Evolutionary conservation across 2,329 filamentous ascomycete genomes (phyloP), one percentile per base, ranked within the genome.

Genomic region (Keithomyces neogunnii): DNA sequence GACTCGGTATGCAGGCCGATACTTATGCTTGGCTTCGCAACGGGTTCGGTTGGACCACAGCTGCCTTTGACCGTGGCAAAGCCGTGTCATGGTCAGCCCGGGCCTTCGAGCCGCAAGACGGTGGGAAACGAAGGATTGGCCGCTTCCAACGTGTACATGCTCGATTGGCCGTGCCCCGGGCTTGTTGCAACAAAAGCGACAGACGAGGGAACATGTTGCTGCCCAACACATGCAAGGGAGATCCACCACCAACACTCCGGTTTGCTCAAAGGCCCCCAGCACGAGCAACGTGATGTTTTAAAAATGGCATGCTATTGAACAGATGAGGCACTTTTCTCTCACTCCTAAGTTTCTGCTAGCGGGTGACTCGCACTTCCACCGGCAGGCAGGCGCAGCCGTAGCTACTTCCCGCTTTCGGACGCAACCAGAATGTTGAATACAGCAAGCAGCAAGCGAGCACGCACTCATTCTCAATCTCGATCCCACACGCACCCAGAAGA

Each of bases 141-240:
- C 11, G n/a, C 2, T 26, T 13, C 2, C 8, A 40, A 30, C 40
- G 40, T 44, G 40, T 29, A 28, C 10, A 3, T 6, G n/a, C 19
- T 44, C 40, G 40, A 58, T 58, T 58, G 56, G 56, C 38, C 39
- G 49, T 50, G 36, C 40, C 45, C 44, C 43, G 35, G n/a, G 13
- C 48, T 36, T 19, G 19, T 19, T 19, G 19, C 19, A 19, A 19
- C 49, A 38, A 44, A 39, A 32, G 45, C 36, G 31, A 30, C 46
- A 31, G 47, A 47, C 26, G 26, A 44, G n/a, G 28, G 6, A 44
- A 30, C 35, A 46, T 47, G 48, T 57, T 59, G 58, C 51, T 60
- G 58, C 58, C 58, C 56, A 57, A 60, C 50, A 35, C 36, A 51
- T 59, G 53, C 57, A 59, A 54, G 55, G 49, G 51, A 51, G 49